These are phyloP conservation scores for Candida ponderosae DNA, from an alignment of 805 yeast species.

Conservation along the genomic window DNA sequence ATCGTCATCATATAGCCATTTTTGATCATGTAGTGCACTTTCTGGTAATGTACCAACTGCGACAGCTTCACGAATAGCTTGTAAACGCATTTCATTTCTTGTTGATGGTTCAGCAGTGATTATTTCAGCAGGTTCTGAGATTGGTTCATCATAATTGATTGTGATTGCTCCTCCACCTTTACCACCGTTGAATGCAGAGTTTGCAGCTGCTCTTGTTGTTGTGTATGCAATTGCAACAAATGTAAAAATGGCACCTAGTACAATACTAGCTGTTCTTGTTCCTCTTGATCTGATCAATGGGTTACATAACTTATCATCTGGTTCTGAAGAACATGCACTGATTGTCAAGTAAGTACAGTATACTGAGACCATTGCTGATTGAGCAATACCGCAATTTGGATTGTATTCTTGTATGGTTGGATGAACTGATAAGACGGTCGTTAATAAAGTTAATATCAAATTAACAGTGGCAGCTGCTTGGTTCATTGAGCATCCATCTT, in stretches of 20 bases:
- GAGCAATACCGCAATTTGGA: constrained; percentile 95
- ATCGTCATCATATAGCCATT: constrained; percentile 43
- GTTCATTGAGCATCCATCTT: constrained; percentile 78
- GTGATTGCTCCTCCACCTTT: constrained; percentile 28
- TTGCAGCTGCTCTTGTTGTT: constrained; percentile 93
- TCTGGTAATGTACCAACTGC: constrained; percentile 93
- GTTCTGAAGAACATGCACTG: constrained; percentile 93
- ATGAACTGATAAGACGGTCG: constrained; percentile 66
- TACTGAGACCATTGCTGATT: constrained; percentile 89
- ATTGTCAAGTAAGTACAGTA: constrained; percentile 88
- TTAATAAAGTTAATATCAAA: constrained; percentile 52
- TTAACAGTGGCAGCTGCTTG: constrained; percentile 80
- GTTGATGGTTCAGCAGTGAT: constrained; percentile 42
- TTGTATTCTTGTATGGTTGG: constrained; percentile 86
- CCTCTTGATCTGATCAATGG: constrained; percentile 87
- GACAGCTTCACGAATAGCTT: constrained; percentile 91
- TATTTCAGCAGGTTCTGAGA: constrained; percentile 16
- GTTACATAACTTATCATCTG: constrained; percentile 88
- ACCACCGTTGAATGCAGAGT: constrained; percentile 50
- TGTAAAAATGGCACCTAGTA: constrained; percentile 89
- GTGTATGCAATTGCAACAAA: constrained; percentile 95
- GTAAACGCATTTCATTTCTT: constrained; percentile 70
- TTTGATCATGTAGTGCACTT: constrained; percentile 72
- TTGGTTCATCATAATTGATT: constrained; percentile 21
- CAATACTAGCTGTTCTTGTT: constrained; percentile 80